These are phyloP conservation scores for Talaromyces sp. DNA, from an alignment of 2,329 filamentous ascomycete genomes.

Conservation along the genomic window DNA sequence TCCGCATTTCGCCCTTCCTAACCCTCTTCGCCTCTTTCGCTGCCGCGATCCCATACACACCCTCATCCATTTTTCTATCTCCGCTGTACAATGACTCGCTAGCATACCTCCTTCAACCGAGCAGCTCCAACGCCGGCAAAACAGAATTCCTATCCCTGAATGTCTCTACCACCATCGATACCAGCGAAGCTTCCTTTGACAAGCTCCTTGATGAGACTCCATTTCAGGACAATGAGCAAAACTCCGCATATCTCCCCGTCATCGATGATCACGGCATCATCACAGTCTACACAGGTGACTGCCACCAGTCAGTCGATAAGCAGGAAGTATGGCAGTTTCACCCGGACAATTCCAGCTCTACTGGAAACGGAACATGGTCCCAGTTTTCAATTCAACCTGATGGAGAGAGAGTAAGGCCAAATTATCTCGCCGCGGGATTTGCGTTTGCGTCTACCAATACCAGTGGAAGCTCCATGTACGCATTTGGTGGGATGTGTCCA, in stretches of 20 bases:
- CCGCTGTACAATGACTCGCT: conserved; percentile 54
- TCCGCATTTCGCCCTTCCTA: conserved; percentile 18
- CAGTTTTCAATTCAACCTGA: conserved; percentile 42
- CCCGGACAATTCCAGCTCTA: conserved; percentile 45
- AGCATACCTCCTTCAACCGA: conserved; percentile 71
- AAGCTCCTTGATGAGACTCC: conserved; percentile 32
- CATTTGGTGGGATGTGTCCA: conserved; percentile 92
- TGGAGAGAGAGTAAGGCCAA: conserved; percentile 48
- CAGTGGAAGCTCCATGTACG: conserved; percentile 60
- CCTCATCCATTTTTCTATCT: conserved; percentile 69
- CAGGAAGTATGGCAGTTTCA: conserved; percentile 70
- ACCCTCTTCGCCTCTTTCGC: conserved; percentile 25
- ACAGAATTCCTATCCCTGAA: conserved; percentile 67
- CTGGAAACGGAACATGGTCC: conserved; percentile 60
- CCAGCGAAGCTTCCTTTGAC: conserved; percentile 45
- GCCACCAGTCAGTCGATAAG: conserved; percentile 55
- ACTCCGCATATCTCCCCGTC: conserved; percentile 69
- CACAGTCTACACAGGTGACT: conserved; percentile 74
- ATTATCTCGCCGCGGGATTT: conserved; percentile 63
- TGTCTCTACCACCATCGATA: conserved; percentile 60
- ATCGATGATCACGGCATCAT: conserved; percentile 70
- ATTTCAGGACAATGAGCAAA: conserved; percentile 43
- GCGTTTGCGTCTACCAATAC: conserved; percentile 64
- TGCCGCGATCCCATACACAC: conserved; percentile 70
- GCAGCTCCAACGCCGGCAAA: conserved; percentile 46